Conservation (phyloP, 352 stramenopile genomes). For the Nothophytophthora sp. region DNA sequence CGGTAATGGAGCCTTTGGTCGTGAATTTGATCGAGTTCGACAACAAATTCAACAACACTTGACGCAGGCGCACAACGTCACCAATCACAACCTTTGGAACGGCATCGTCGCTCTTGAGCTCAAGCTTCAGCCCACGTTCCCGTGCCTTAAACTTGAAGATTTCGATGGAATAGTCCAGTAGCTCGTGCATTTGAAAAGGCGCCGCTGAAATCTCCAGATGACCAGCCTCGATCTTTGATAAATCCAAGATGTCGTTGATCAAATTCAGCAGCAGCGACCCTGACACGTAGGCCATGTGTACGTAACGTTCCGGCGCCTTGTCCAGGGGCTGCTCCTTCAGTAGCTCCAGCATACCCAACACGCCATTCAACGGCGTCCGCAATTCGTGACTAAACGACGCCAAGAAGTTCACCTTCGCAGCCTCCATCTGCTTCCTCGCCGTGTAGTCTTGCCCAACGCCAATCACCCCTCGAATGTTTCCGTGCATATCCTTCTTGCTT, state of each 20-base stretch:
- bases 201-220: slow-evolving; percentile 89
- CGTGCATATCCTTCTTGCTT: slow-evolving; percentile 90
- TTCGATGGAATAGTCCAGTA: slow-evolving; percentile 88
- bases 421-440: slow-evolving; percentile 84
- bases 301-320: slow-evolving; percentile 65
- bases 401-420: slow-evolving; percentile 86
- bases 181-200: slow-evolving; percentile 79
- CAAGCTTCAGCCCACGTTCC: slow-evolving; percentile 87
- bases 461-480: slow-evolving; percentile 92
- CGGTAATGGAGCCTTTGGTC: slow-evolving; percentile 78
- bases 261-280: slow-evolving; percentile 88
- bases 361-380: slow-evolving; percentile 79
- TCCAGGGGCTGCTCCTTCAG: slow-evolving; percentile 79
- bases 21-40: slow-evolving; percentile 92
- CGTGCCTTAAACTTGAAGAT: slow-evolving; percentile 90
- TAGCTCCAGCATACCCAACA: slow-evolving; percentile 83
- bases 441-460: slow-evolving; percentile 94
- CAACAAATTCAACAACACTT: slow-evolving; percentile 82
- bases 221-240: slow-evolving; percentile 93
- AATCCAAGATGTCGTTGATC: slow-evolving; percentile 93
- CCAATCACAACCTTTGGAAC: slow-evolving; percentile 75
- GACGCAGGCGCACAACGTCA: slow-evolving; percentile 74
- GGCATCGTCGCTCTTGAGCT: slow-evolving; percentile 60
- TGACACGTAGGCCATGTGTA: slow-evolving; percentile 87
- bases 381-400: slow-evolving; percentile 86